These are phyloP conservation scores for Hyaloperonospora arabidopsidis DNA, from an alignment of 352 stramenopile genomes.

Conservation along the genomic window DNA sequence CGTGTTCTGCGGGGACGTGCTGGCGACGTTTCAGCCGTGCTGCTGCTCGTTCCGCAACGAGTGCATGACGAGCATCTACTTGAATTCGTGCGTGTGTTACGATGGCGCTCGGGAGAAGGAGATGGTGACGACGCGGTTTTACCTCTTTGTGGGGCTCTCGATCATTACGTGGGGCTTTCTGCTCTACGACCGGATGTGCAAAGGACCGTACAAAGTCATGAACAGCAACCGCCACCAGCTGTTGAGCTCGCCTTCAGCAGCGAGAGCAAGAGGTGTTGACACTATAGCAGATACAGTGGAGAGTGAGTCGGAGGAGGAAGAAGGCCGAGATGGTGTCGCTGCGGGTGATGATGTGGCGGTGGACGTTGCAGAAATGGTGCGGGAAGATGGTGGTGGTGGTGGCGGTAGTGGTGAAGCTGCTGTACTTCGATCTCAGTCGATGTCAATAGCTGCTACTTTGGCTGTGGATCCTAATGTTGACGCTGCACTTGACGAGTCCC, in stretches of 20 bases:
- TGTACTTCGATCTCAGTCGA: conserved; percentile 8
- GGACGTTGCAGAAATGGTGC: conserved; percentile 10
- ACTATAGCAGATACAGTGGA: conserved; percentile 22
- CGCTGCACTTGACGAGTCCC: too few species aligned
- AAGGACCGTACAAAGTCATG: conserved; percentile 65
- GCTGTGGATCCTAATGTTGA: conserved; percentile 1
- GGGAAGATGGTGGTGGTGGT: not conserved
- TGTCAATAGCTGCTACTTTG: not conserved
- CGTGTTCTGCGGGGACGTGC: conserved; percentile 63
- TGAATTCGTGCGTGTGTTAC: conserved; percentile 59
- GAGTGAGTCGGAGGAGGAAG: conserved; percentile 32
- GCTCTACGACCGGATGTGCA: conserved; percentile 71
- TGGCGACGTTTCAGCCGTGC: conserved; percentile 59
- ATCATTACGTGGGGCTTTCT: conserved; percentile 48
- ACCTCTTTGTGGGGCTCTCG: conserved; percentile 60
- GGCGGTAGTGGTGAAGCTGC: not conserved
- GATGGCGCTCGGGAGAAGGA: conserved; percentile 46
- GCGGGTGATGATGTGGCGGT: conserved; percentile 7
- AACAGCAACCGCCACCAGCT: conserved; percentile 61
- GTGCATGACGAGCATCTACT: conserved; percentile 73
- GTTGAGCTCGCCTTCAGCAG: conserved; percentile 47
- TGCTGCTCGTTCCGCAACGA: conserved; percentile 70
- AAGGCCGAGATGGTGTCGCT: conserved; percentile 2
- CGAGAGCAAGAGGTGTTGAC: conserved; percentile 16
- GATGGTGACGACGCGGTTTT: conserved; percentile 63